Evolutionary conservation across 2,329 filamentous ascomycete species (phyloP), one percentile per base, ranked within the genome.

Genomic region (Fusarium temperatum): DNA sequence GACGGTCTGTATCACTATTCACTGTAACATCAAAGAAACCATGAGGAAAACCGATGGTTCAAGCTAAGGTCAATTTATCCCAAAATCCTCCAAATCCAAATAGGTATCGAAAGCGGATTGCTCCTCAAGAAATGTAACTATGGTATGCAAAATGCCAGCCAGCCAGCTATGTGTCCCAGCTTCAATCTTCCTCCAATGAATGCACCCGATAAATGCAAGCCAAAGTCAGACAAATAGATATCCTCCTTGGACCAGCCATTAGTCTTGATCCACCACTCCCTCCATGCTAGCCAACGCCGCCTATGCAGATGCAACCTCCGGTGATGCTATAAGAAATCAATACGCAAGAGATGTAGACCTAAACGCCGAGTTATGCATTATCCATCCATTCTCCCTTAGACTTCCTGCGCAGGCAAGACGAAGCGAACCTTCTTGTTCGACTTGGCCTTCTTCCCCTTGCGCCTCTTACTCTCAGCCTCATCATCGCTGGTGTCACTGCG

Each of bases 341-440:
- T 72, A 66, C 8, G 15, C 30, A 66, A 63, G n/a, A 50, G 48
- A 63, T 71, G 57, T 45, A 53, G 39, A 39, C 59, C 69, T 58
- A 39, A 75, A 75, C 66, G 47, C 74, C 78, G 47, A 60, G 55
- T 69, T 63, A 81, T 80, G 78, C 76, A 78, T 55, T 28, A 48
- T 53, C 51, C 45, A 35, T 30, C 35, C 53, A 48, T 38, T 28
- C 41, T 26, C 58, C 36, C 28, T 77, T 54, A 68, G 56, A 77
- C 77, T 77, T 86, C 83, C 80, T 80, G 79, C 20, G 79, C 82
- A 35, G 87, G 87, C 60, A 89, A 82, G 64, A 88, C 80, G 73
- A 89, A 89, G 66, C 88, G 84, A 62, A 90, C 88, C 82, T 79
- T 88, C 87, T 89, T 89, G 82, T 83, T 84, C 53, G 84, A 83